Conservation (phyloP, 2,329 filamentous ascomycete species). For the Phaeomoniella chlamydospora region DNA sequence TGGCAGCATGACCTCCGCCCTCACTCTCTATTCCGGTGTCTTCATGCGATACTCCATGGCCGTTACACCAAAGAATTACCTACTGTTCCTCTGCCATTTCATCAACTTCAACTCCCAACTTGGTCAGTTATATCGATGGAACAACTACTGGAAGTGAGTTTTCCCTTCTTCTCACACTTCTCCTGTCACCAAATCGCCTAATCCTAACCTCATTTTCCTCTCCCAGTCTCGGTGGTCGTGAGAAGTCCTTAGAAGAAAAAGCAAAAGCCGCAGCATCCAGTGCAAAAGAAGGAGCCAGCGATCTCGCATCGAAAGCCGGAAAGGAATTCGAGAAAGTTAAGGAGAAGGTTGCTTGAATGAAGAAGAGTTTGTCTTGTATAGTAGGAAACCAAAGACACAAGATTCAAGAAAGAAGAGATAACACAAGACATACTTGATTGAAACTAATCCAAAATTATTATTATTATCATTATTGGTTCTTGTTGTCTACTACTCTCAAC, state of each 20-base stretch:
- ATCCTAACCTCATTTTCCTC: not conserved
- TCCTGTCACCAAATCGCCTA: not conserved
- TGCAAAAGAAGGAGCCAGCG: constrained; percentile 2
- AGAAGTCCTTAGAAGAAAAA: constrained; percentile 1
- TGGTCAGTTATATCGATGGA: constrained; percentile 47
- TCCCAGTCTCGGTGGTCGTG: constrained; percentile 1
- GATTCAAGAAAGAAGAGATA: no score
- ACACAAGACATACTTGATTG: no score
- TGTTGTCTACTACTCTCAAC: no score
- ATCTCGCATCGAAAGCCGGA: constrained; percentile 2
- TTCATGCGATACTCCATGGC: constrained; percentile 56
- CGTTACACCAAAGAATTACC: constrained; percentile 49
- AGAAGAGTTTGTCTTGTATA: no score
- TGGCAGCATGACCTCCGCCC: constrained; percentile 47
- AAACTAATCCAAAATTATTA: no score
- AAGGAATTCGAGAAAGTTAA: constrained; percentile 4
- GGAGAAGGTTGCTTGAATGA: no score
- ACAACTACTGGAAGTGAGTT: constrained; percentile 41
- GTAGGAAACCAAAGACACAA: no score
- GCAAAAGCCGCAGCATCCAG: not conserved
- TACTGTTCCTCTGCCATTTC: constrained; percentile 53
- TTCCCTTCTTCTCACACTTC: not conserved
- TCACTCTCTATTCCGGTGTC: constrained; percentile 45
- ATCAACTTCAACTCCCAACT: constrained; percentile 49
- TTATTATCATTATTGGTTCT: no score